Evolutionary conservation across 2,329 filamentous ascomycete species (phyloP).

Genomic region (Pseudogymnoascus sp.): DNA sequence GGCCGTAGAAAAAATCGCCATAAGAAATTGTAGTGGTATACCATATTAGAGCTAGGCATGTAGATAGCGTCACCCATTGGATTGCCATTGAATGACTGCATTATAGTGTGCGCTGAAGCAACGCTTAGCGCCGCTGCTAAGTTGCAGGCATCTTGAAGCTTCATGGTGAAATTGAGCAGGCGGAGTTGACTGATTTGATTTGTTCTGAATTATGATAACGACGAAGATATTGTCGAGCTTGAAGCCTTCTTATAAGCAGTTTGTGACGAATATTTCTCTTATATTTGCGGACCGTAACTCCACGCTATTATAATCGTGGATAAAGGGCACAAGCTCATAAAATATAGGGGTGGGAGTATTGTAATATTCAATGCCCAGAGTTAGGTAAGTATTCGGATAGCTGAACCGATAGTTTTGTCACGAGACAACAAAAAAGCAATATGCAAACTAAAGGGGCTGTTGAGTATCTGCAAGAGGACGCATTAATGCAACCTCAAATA

Average conservation of each 20-base stretch:
- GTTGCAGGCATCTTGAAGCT: not conserved
- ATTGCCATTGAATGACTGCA: not conserved
- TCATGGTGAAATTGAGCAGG: not conserved
- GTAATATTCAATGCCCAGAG: not conserved
- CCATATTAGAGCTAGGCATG: slow-evolving; percentile 5
- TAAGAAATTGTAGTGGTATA: not conserved
- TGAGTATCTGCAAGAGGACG: not conserved
- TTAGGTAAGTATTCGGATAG: not conserved
- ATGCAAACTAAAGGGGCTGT: not conserved
- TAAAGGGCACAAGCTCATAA: not conserved
- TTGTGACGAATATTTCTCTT: not conserved
- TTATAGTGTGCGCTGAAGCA: slow-evolving; percentile 36
- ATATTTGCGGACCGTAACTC: not conserved
- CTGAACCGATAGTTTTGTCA: not conserved
- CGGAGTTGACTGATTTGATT: not conserved
- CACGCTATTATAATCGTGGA: not conserved
- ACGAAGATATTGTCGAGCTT: not conserved
- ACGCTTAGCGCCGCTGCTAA: slow-evolving; percentile 27
- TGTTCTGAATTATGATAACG: not conserved
- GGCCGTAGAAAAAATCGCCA: not conserved
- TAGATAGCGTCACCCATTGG: not conserved
- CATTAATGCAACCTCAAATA: not conserved
- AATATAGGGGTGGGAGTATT: not conserved
- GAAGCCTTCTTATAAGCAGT: not conserved
- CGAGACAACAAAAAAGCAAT: not conserved